Evolutionary conservation across 805 yeast genomes (phyloP).

Genomic region (Zygoascus biomembranicola): DNA sequence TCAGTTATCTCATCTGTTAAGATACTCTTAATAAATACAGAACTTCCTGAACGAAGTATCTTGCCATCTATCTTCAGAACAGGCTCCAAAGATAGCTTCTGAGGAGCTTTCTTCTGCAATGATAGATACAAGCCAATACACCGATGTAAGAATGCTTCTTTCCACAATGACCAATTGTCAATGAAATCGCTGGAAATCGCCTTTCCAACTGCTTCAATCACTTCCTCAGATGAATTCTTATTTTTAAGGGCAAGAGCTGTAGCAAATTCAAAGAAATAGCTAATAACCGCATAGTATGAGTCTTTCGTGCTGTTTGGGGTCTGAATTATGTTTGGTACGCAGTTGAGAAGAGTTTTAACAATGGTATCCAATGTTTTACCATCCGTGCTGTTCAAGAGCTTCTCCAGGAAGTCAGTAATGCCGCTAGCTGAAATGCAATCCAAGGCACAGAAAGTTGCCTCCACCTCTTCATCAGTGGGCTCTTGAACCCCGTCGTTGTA

Average conservation of each 20-base stretch:
- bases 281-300: slow-evolving; percentile 23
- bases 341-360: slow-evolving; percentile 30
- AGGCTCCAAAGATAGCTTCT: neutral
- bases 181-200: neutral
- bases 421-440: slow-evolving; percentile 75
- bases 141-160: neutral
- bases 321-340: slow-evolving; percentile 13
- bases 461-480: slow-evolving; percentile 90
- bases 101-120: neutral
- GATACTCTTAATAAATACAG: neutral
- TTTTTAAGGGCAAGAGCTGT: slow-evolving; percentile 16
- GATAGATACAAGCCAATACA: neutral
- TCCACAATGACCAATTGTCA: neutral
- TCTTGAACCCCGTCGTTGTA: slow-evolving; percentile 78
- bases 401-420: slow-evolving; percentile 42
- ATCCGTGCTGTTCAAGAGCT: neutral
- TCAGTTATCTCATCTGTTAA: neutral
- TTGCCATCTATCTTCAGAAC: neutral
- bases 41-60: neutral
- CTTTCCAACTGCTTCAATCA: slow-evolving; percentile 4
- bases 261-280: slow-evolving; percentile 22
- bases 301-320: slow-evolving; percentile 14
- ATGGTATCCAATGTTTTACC: slow-evolving; percentile 23
- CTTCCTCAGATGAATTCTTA: neutral
- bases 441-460: slow-evolving; percentile 68